Base-by-base conservation (phyloP, 139 green algal species). In the Coelastrella sp. region DNA sequence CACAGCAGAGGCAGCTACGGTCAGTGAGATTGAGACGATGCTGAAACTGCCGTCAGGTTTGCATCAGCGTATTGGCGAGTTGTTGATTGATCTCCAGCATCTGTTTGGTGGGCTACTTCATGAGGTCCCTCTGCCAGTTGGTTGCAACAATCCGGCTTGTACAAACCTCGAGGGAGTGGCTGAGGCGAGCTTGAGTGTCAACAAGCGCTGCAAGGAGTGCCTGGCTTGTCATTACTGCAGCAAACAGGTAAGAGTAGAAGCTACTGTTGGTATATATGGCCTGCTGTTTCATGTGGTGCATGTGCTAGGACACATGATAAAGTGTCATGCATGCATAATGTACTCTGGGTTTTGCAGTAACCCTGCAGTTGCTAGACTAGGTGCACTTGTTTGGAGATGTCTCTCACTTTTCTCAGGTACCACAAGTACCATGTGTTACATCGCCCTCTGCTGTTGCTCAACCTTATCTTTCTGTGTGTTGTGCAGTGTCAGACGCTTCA, bases 101-200 rank as follows among this genome's bases (percentile, higher is more conserved):
- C 9, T 82, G 34, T 53, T 82, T 13, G 53, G 53, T 5, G 19
- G 23, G 0, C 34, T 82, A 35, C 21, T 82, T 23, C 8, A 21
- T 27, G 75, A 82, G 35, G 35, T 82, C 8, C 75, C 75, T 6
- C 51, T 82, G 53, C 75, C 75, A 27, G 75, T 82, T 0, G 75
- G 75, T 19, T 82, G 75, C 34, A 82, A 82, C 53, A 82, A 72
- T 45, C 75, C 75, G 2, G 34, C 35, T 2, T 82, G 75, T 27
- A 59, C 19, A 11, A 82, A 71, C 34, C 9, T 82, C 3, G 75
- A 51, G 23, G 75, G 53, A 21, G 37, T 82, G 0, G 75, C 75
- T 27, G 53, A 82, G 53, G 75, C 75, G 0, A 71, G 35, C 25
- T 35, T 82, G 21, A 53, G 51, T 38, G 23, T 51, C 11, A 82